phyloP scores from a whole-genome alignment of 352 stramenopile species.

The Phytophthora meadii region DNA sequence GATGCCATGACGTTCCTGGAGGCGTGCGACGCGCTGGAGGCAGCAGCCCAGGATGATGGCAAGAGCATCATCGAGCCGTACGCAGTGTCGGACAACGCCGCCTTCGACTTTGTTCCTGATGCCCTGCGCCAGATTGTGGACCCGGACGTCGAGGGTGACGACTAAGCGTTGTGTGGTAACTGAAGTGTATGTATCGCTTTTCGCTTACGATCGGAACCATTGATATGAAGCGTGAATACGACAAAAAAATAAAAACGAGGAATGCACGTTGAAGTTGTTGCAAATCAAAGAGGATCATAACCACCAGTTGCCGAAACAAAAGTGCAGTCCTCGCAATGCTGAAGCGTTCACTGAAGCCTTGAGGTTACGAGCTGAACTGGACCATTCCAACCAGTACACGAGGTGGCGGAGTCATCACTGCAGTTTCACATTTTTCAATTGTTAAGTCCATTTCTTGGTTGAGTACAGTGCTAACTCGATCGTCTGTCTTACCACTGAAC shows the following conservation, averaged over 20 bases:
- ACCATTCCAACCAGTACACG: constrained; percentile 11
- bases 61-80: constrained; percentile 49
- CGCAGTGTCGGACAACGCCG: constrained; percentile 34
- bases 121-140: constrained; percentile 48
- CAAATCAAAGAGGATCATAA: background rate
- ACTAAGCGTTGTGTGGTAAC: constrained; percentile 16
- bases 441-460: too few species aligned
- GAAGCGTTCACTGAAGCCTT: constrained; percentile 3
- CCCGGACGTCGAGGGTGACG: constrained; percentile 35
- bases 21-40: constrained; percentile 36
- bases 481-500: constrained; percentile 4
- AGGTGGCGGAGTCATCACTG: background rate
- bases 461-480: background rate
- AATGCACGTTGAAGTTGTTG: constrained; percentile 14
- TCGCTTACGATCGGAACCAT: background rate
- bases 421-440: too few species aligned
- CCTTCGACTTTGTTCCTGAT: constrained; percentile 46
- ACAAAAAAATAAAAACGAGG: constrained; percentile 10
- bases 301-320: background rate
- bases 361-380: constrained; percentile 7
- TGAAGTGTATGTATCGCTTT: constrained; percentile 27
- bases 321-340: background rate
- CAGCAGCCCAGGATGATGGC: constrained; percentile 32
- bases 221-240: constrained; percentile 12
- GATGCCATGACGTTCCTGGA: constrained; percentile 43